Conservation (phyloP, 2,329 filamentous ascomycete genomes). For the Aureobasidium pullulans region DNA sequence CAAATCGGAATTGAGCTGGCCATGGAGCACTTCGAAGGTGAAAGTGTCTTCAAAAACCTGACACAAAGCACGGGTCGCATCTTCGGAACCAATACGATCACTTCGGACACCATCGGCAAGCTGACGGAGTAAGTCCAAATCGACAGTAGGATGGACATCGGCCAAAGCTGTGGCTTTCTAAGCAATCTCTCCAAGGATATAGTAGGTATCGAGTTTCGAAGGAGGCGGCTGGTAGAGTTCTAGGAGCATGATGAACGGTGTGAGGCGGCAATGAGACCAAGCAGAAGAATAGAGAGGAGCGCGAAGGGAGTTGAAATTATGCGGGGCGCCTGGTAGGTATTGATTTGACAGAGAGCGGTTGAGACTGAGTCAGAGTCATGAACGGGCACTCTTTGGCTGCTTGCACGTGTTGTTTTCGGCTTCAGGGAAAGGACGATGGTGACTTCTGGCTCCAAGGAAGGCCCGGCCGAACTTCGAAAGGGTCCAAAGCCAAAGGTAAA, state of each 20-base stretch:
- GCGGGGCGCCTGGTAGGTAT: background rate
- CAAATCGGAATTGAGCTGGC: background rate
- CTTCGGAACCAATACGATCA: conserved; percentile 2
- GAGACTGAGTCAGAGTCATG: background rate
- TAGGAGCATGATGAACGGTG: background rate
- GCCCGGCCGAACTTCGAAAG: background rate
- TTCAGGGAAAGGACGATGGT: background rate
- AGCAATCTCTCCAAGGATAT: conserved; percentile 12
- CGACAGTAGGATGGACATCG: conserved; percentile 7
- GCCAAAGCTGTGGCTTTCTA: conserved; percentile 1
- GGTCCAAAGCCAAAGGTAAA: background rate
- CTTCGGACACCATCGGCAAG: conserved; percentile 1
- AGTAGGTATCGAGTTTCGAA: conserved; percentile 9
- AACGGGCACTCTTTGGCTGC: background rate
- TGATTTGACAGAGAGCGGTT: background rate
- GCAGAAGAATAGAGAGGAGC: background rate
- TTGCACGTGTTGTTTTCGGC: background rate
- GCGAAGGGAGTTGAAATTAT: background rate
- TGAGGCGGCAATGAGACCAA: background rate
- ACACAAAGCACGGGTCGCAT: conserved; percentile 8
- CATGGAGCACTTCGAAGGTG: background rate
- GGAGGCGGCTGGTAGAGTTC: conserved; percentile 11
- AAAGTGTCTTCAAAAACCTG: conserved; percentile 11
- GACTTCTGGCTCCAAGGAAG: background rate
- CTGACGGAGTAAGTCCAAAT: conserved; percentile 11